Evolutionary conservation across 1,139 yeast species (phyloP).

Genomic region (Lodderomyces parapsilosis): DNA sequence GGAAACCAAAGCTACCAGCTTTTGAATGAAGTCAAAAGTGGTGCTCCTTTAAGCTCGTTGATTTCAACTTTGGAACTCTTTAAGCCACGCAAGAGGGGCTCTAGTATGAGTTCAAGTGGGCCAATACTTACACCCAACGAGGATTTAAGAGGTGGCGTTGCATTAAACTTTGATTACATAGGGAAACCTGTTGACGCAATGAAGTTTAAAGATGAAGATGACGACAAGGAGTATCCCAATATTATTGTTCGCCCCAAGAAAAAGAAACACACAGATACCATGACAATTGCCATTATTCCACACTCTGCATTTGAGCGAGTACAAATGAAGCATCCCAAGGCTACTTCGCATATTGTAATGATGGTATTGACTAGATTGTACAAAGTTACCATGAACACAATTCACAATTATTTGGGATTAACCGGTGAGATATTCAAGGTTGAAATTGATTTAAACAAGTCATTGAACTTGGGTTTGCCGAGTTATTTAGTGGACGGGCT

Average conservation of each 20-base stretch:
- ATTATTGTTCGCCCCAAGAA: conserved; percentile 15
- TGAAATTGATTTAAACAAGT: conserved; percentile 64
- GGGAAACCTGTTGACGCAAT: conserved; percentile 3
- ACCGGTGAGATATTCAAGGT: conserved; percentile 80
- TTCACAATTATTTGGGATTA: conserved; percentile 81
- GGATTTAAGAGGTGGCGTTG: conserved; percentile 9
- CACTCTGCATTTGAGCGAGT: conserved; percentile 75
- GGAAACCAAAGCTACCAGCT: conserved; percentile 63
- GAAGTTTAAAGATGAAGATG: not conserved
- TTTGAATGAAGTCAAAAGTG: conserved; percentile 81
- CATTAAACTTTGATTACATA: conserved; percentile 11
- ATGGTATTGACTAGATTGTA: conserved; percentile 85
- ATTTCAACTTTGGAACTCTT: conserved; percentile 73
- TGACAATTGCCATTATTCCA: conserved; percentile 88
- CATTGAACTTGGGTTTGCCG: conserved; percentile 49
- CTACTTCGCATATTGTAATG: conserved; percentile 91
- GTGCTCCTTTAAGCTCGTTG: conserved; percentile 81
- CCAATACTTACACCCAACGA: not conserved
- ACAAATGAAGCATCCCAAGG: conserved; percentile 75
- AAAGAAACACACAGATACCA: conserved; percentile 5
- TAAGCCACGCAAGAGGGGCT: conserved; percentile 15
- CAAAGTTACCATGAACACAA: conserved; percentile 88
- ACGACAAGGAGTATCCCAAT: conserved; percentile 11
- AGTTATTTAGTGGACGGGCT: conserved; percentile 60
- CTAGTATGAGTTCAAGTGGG: conserved; percentile 8